Conservation (phyloP, 805 yeast species). For the Saccharomyces kudriavzevii region DNA sequence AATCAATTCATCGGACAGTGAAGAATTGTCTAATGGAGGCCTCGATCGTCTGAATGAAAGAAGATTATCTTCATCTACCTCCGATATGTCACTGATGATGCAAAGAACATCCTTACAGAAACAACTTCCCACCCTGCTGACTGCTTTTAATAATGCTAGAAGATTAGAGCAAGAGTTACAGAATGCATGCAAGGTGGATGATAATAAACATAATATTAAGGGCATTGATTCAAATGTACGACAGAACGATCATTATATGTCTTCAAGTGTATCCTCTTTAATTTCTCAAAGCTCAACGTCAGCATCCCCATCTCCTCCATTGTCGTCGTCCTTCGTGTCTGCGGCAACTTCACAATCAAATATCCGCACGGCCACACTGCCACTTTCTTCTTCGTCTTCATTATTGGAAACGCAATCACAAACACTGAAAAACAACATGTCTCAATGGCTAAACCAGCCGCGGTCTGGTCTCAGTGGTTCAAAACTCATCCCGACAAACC, state of each 20-base stretch:
- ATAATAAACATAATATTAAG: not conserved
- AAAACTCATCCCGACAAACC: not conserved
- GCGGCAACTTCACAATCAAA: not conserved
- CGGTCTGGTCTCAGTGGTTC: not conserved
- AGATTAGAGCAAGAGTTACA: slow-evolving; percentile 46
- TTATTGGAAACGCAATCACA: slow-evolving; percentile 2
- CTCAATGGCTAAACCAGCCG: not conserved
- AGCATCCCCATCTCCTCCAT: not conserved
- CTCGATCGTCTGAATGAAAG: slow-evolving; percentile 3
- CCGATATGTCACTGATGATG: slow-evolving; percentile 33
- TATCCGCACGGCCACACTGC: not conserved
- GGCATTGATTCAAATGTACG: not conserved
- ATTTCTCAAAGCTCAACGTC: not conserved
- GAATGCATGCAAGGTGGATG: not conserved
- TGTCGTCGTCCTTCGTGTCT: not conserved
- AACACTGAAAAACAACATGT: slow-evolving; percentile 5
- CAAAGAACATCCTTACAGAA: slow-evolving; percentile 50
- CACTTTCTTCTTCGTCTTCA: not conserved
- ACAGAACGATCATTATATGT: not conserved
- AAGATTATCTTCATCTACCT: slow-evolving; percentile 21
- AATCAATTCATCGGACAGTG: not conserved
- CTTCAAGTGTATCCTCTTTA: not conserved
- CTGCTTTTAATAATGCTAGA: slow-evolving; percentile 59
- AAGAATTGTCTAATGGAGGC: not conserved
- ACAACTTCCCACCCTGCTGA: slow-evolving; percentile 57